A percentile compares a stretch with the other conserved stretches of the same genome.
Evolutionary conservation across 352 stramenopile species (phyloP).

Genomic region (Phytopythium chamaehyphon): DNA sequence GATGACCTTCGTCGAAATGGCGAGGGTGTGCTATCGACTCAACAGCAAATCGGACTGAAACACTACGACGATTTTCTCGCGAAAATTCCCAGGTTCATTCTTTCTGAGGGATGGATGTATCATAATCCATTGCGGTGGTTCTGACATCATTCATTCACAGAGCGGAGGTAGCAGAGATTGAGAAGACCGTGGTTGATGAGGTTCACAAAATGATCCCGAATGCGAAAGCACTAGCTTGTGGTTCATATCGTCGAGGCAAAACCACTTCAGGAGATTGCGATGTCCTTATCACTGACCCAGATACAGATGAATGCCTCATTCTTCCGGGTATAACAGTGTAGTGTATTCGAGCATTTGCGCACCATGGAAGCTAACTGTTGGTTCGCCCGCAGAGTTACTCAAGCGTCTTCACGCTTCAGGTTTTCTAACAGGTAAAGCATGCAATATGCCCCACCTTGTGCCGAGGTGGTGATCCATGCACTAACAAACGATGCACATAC

Average conservation of each 20-base stretch:
- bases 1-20: conserved; percentile 39
- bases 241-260: conserved; percentile 79
- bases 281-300: conserved; percentile 71
- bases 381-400: conserved; percentile 32
- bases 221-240: conserved; percentile 58
- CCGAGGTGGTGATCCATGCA: too few relatives aligned
- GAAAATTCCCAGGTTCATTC: conserved; percentile 60
- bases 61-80: conserved; percentile 77
- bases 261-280: conserved; percentile 70
- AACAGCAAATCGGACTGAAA: conserved; percentile 79
- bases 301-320: conserved; percentile 62
- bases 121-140: too few relatives aligned
- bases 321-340: conserved; percentile 45
- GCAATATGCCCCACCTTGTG: too few relatives aligned
- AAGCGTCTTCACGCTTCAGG: conserved; percentile 48
- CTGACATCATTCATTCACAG: conserved; percentile 17
- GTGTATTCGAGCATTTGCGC: neutral
- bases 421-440: conserved; percentile 60
- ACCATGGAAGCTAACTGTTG: neutral
- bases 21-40: conserved; percentile 34
- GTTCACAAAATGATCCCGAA: conserved; percentile 62
- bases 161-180: conserved; percentile 67
- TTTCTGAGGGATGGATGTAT: neutral
- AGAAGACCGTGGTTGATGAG: conserved; percentile 67
- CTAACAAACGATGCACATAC: too few relatives aligned